phyloP scores from a whole-genome alignment of 2,329 filamentous ascomycete genomes.

The Xylariaceae sp. region DNA sequence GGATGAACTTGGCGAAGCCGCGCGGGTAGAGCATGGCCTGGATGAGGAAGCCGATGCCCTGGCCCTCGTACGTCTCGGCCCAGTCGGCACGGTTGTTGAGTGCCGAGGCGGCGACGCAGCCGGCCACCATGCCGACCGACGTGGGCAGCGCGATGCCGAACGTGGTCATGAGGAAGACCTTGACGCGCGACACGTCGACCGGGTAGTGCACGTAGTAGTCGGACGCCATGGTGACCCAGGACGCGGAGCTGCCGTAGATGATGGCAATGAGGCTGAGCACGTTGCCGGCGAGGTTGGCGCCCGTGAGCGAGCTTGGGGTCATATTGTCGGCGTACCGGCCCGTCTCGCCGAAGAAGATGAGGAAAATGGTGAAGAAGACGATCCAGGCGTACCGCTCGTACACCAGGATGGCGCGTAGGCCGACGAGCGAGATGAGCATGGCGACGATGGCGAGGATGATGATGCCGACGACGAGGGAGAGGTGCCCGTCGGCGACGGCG shows the following conservation, averaged over 20 bases:
- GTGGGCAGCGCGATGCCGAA: slow-evolving; percentile 44
- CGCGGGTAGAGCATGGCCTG: slow-evolving; percentile 39
- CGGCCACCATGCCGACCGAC: slow-evolving; percentile 43
- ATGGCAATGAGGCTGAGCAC: slow-evolving; percentile 40
- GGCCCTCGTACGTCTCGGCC: slow-evolving; percentile 32
- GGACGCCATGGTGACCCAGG: slow-evolving; percentile 42
- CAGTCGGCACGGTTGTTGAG: slow-evolving; percentile 38
- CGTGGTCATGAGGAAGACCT: slow-evolving; percentile 44
- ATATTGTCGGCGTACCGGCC: slow-evolving; percentile 37
- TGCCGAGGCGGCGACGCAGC: slow-evolving; percentile 38
- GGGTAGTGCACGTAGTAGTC: slow-evolving; percentile 46
- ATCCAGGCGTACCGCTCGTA: slow-evolving; percentile 49
- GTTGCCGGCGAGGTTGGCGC: slow-evolving; percentile 34
- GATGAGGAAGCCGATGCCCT: slow-evolving; percentile 41
- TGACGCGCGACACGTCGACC: slow-evolving; percentile 38
- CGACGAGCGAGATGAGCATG: slow-evolving; percentile 47
- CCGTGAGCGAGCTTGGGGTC: slow-evolving; percentile 31
- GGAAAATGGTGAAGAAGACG: slow-evolving; percentile 41
- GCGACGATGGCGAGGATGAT: slow-evolving; percentile 45
- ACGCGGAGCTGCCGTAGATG: slow-evolving; percentile 44
- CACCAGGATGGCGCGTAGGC: slow-evolving; percentile 42
- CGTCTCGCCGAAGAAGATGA: slow-evolving; percentile 44
- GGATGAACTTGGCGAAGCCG: slow-evolving; percentile 39
- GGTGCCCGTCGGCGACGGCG: slow-evolving; percentile 39
- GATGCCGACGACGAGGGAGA: slow-evolving; percentile 47